Evolutionary conservation across 1,284 basidiomycete genomes (phyloP), one percentile per base, ranked within the genome.

Genomic region (Phylloporus sp.): DNA sequence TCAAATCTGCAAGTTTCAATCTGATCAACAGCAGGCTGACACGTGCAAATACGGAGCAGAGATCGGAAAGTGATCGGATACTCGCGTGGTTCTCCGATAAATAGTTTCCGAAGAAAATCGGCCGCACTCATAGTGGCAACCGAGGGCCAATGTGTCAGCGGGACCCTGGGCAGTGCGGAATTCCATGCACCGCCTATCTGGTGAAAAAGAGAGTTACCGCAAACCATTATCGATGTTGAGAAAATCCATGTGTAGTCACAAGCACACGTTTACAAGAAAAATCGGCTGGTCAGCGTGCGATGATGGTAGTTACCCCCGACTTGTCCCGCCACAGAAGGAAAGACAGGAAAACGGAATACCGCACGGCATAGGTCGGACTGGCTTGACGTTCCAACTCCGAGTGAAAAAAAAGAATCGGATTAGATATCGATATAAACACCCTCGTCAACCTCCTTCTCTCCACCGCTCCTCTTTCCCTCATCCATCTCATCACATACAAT

Each of bases 351-450:
- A 34, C 32, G 52, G 31, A 59, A 28, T 42, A 56, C 49, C 34
- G 52, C 26, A 39, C 63, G 67, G 68, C 62, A 37, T 61, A n/a
- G 57, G 53, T 61, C 63, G 68, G 70, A 50, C 51, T 49, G 44
- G 40, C n/a, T 24, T 40, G 66, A 64, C 62, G 66, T 72, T 75
- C 65, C 58, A 75, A 54, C 73, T 75, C 74, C 70, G 72, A 76
- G 60, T 8, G 62, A 69, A 66, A 28, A 66, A 65, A 62, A 20
- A 54, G 44, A 52, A 60, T 68, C 68, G 58, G 72, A 73, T 76
- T 68, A 73, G 72, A 75, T 71, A 64, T 49, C 58, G n/a, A 72
- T 72, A 74, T 72, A 72, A 74, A 60, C 57, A 29, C 59, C 58
- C 52, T 53, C 59, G 22, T 51, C 54, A 12, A 13, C 51, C 57